Evolutionary conservation across 768 basidiomycete species (phyloP).

Genomic region (Pleurotus eryngii): DNA sequence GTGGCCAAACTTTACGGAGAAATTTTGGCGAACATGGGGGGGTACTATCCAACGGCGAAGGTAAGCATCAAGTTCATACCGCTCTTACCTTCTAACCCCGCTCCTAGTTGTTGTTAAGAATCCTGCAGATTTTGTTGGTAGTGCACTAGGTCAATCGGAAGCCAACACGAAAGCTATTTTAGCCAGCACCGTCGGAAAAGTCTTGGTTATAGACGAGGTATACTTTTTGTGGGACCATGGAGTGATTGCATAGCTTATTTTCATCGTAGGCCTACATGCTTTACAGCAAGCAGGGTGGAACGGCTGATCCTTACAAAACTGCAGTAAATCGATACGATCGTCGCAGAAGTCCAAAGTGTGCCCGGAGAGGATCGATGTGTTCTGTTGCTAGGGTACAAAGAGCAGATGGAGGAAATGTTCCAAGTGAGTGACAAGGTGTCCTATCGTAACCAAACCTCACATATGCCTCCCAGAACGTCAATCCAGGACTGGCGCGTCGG

Average conservation of each 20-base stretch:
- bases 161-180: slow-evolving; percentile 63
- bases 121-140: slow-evolving; percentile 67
- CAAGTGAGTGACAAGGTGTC: slow-evolving; percentile 38
- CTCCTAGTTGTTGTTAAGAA: slow-evolving; percentile 59
- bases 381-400: slow-evolving; percentile 60
- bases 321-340: slow-evolving; percentile 70
- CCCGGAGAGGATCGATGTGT: slow-evolving; percentile 72
- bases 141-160: slow-evolving; percentile 57
- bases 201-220: slow-evolving; percentile 70
- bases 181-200: slow-evolving; percentile 56
- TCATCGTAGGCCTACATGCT: slow-evolving; percentile 60
- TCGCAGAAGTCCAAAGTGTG: slow-evolving; percentile 67
- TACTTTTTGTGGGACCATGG: background rate
- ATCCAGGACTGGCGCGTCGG: slow-evolving; percentile 62
- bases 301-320: slow-evolving; percentile 55
- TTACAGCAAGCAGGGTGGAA: slow-evolving; percentile 40
- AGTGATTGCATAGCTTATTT: background rate
- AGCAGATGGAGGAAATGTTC: slow-evolving; percentile 73
- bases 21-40: slow-evolving; percentile 55
- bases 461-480: slow-evolving; percentile 51
- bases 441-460: background rate
- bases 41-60: slow-evolving; percentile 72
- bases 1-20: slow-evolving; percentile 67
- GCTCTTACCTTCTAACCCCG: background rate
- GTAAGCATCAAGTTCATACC: slow-evolving; percentile 25